Evolutionary conservation across 2,329 filamentous ascomycete genomes (phyloP), one percentile per base, ranked within the genome.

Genomic region (Ophiostoma sp.): DNA sequence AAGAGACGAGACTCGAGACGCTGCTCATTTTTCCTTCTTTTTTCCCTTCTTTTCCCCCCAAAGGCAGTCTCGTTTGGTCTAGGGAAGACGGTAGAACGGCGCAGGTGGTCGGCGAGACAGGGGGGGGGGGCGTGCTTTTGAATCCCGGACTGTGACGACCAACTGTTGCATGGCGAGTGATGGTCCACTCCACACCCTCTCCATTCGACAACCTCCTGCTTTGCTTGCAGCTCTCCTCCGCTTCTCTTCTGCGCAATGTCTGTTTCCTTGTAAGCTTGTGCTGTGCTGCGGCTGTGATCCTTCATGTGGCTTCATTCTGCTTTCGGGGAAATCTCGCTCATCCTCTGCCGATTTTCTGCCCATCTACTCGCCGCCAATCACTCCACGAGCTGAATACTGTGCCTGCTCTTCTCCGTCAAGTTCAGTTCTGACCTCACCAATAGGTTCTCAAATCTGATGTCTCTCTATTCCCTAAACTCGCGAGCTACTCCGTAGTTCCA

Each of bases 51-150:
- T 48, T 7, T n/a, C 8, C 20, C 17, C 17, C 20, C 11, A 7
- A 8, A 20, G 7, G 44, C 7, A 57, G n/a, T 8, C 13, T 23
- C 17, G 23, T 27, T 57, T n/a, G n/a, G 8, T 11, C 52, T 23
- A 57, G 52, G 52, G 52, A 57, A 57, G 52, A 57, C 52, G 52
- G 52, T 8, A 57, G 52, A 57, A 57, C 52, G 52, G 44, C 44
- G 44, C 8, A 20, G 1, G n/a, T 27, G 52, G 52, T 57, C 52
- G 52, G 52, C 52, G 52, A 57, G 52, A 57, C 52, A 57, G 11
- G 52, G 44, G 44, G 44, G n/a, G 52, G 52, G 4, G 48, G n/a
- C 52, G 52, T 57, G 52, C 23, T 13, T n/a, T n/a, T n/a, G n/a
- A n/a, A n/a, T n/a, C n/a, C n/a, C n/a, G n/a, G n/a, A n/a, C n/a